Percentiles rank a stretch among this genome's conserved stretches.
phyloP scores from a whole-genome alignment of 202 grass and related monocot species.

The Saccharum hybrid region DNA sequence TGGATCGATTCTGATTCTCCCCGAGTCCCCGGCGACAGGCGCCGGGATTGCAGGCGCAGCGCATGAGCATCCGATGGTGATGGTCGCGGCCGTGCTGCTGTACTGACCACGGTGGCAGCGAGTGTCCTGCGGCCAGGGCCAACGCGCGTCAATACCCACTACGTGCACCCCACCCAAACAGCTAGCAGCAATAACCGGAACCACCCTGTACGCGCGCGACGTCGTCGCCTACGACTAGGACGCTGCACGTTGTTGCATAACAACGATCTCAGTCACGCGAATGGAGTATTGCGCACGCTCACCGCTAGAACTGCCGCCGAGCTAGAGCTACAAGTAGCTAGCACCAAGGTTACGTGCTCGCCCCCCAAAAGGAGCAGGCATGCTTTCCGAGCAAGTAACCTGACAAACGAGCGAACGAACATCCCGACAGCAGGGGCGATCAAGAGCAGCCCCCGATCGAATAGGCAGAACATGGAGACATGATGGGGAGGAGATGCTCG shows the following conservation, averaged over 20 bases:
- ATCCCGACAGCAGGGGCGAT: neutral
- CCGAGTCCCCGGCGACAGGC: constrained; percentile 31
- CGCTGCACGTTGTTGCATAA: no score
- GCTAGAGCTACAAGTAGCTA: neutral
- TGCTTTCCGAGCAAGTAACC: constrained; percentile 18
- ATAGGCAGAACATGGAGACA: constrained; percentile 28
- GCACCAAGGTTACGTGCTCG: neutral
- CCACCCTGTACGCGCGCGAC: no score
- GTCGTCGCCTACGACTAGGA: neutral
- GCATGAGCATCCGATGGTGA: constrained; percentile 52
- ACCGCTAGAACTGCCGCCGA: no score
- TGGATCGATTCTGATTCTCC: neutral
- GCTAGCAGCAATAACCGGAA: neutral
- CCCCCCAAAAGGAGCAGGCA: neutral
- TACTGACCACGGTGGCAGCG: neutral
- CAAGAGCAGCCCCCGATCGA: neutral
- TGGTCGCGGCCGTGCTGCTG: neutral
- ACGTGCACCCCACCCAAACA: neutral
- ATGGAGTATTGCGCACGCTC: neutral
- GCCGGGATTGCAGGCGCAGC: constrained; percentile 22
- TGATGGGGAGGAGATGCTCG: constrained; percentile 17
- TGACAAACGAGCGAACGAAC: neutral
- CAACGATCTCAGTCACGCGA: neutral
- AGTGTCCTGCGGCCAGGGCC: no score
- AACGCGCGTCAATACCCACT: neutral